Conservation (phyloP, 306 rosid species). For the Gastrolobium villosum region DNA sequence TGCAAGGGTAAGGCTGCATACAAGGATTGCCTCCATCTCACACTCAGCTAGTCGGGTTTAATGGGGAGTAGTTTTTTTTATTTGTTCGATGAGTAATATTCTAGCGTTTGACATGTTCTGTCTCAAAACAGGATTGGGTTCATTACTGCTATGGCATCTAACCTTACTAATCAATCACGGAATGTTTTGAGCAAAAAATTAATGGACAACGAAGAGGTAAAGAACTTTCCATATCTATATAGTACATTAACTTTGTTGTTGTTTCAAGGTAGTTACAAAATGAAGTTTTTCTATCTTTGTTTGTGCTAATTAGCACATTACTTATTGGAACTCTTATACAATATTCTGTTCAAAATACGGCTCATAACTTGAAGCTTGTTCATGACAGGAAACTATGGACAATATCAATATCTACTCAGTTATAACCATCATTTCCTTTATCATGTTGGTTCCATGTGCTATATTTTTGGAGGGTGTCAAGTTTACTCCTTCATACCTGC, state of each 20-base stretch:
- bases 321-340: constrained; percentile 14
- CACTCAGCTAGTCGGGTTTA: too few relatives aligned
- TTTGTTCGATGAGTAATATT: constrained; percentile 21
- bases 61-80: too few relatives aligned
- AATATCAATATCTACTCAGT: constrained; percentile 78
- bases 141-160: constrained; percentile 79
- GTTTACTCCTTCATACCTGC: constrained; percentile 73
- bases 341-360: constrained; percentile 20
- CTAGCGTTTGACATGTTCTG: constrained; percentile 20
- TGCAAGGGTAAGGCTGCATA: too few relatives aligned
- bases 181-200: constrained; percentile 83
- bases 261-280: background rate
- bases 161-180: constrained; percentile 80
- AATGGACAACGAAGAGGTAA: constrained; percentile 76
- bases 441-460: constrained; percentile 65
- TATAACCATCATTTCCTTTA: constrained; percentile 76
- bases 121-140: constrained; percentile 77
- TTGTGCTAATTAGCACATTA: constrained; percentile 13
- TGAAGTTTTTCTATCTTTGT: background rate
- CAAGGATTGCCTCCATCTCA: too few relatives aligned
- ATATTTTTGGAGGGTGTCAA: constrained; percentile 75
- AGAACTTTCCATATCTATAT: background rate
- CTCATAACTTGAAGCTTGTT: constrained; percentile 44
- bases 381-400: constrained; percentile 73
- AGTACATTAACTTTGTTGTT: background rate